These are phyloP conservation scores for Solanum bulbocastanum DNA, from an alignment of 257 asterid species.

Conservation along the genomic window DNA sequence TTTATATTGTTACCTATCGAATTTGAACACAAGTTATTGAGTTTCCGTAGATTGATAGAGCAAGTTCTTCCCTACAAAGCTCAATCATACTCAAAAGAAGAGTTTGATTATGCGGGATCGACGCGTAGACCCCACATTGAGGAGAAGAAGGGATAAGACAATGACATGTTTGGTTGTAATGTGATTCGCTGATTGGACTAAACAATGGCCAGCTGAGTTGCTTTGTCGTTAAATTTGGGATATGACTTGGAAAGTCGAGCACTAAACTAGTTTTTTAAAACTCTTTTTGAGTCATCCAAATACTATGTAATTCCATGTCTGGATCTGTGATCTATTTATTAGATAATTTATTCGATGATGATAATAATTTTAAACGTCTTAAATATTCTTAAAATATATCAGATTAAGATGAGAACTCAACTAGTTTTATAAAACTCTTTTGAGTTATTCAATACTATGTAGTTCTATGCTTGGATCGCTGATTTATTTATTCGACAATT, in stretches of 20 bases:
- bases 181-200: background rate
- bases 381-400: rapidly evolving
- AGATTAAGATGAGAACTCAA: no score
- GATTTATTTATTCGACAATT: no score
- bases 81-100: background rate
- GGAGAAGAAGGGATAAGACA: background rate
- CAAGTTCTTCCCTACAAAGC: no score
- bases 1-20: background rate
- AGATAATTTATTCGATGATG: no score
- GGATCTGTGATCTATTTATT: no score
- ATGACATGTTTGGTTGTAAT: background rate
- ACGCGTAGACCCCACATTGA: background rate
- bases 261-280: background rate
- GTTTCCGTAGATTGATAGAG: rapidly evolving
- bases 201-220: background rate
- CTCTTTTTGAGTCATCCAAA: background rate
- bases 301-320: background rate
- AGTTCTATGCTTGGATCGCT: rapidly evolving
- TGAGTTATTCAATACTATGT: no score
- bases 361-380: no score
- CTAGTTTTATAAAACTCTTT: no score
- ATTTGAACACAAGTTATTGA: background rate
- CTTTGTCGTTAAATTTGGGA: background rate
- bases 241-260: background rate
- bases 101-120: background rate